Evolutionary conservation across 768 basidiomycete genomes (phyloP).

Genomic region (Rhodotorula sphaerocarpa): DNA sequence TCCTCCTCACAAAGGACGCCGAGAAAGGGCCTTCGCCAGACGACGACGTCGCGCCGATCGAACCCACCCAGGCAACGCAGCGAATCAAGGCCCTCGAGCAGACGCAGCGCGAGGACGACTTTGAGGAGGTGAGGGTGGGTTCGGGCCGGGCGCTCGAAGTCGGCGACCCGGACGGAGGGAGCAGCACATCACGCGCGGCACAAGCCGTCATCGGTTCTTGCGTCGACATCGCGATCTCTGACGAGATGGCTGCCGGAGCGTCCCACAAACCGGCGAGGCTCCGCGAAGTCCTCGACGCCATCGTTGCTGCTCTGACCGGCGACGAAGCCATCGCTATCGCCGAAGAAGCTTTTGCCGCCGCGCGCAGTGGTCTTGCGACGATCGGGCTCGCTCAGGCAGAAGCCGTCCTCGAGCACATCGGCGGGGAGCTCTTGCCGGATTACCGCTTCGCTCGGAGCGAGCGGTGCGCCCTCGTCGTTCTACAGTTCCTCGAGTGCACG

Average conservation of each 20-base stretch:
- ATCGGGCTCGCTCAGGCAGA: constrained; percentile 53
- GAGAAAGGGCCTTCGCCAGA: background rate
- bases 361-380: constrained; percentile 53
- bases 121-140: constrained; percentile 20
- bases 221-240: constrained; percentile 17
- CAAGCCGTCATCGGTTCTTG: constrained; percentile 6
- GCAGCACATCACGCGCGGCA: background rate
- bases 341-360: constrained; percentile 53
- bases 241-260: constrained; percentile 31
- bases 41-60: background rate
- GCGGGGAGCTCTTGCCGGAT: constrained; percentile 47
- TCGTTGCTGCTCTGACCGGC: constrained; percentile 42
- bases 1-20: constrained; percentile 7
- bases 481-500: constrained; percentile 62
- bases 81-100: constrained; percentile 13
- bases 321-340: constrained; percentile 55
- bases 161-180: background rate
- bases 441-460: constrained; percentile 57
- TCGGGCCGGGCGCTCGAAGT: background rate
- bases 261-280: constrained; percentile 33
- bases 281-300: constrained; percentile 36
- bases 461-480: constrained; percentile 50
- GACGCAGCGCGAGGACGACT: constrained; percentile 34
- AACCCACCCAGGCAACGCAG: constrained; percentile 15
- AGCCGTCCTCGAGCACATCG: constrained; percentile 53